Evolutionary conservation across 805 yeast genomes (phyloP).

Genomic region (Brettanomyces bruxellensis): DNA sequence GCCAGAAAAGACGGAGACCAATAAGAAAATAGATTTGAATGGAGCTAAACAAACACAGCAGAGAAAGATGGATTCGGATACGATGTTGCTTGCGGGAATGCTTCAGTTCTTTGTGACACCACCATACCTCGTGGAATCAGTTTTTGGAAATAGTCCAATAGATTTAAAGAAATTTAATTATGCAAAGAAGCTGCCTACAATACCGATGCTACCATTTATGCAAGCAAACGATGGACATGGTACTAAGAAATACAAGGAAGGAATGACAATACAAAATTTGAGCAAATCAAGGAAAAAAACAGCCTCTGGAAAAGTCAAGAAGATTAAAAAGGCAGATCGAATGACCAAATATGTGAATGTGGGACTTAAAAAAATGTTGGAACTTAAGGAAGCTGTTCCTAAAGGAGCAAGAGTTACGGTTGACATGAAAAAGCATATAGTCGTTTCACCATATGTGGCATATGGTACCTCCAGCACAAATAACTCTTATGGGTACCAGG

Average conservation of each 20-base stretch:
- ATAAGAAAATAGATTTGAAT: slow-evolving; percentile 5
- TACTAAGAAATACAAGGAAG: slow-evolving; percentile 43
- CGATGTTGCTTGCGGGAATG: slow-evolving; percentile 55
- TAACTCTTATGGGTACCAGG: slow-evolving; percentile 63
- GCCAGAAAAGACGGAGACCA: slow-evolving; percentile 6
- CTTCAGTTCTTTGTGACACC: slow-evolving; percentile 82
- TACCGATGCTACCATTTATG: slow-evolving; percentile 72
- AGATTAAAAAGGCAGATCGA: slow-evolving; percentile 39
- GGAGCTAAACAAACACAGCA: slow-evolving; percentile 1
- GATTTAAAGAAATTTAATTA: slow-evolving; percentile 27
- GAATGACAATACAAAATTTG: slow-evolving; percentile 41
- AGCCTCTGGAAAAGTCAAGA: slow-evolving; percentile 28
- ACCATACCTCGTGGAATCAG: slow-evolving; percentile 59
- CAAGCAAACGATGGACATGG: slow-evolving; percentile 27
- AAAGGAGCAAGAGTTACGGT: slow-evolving; percentile 76
- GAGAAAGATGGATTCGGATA: slow-evolving; percentile 15
- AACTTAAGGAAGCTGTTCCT: slow-evolving; percentile 59
- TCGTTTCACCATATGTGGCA: slow-evolving; percentile 66
- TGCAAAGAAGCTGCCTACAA: slow-evolving; percentile 63
- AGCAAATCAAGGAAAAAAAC: slow-evolving; percentile 30
- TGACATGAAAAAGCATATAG: slow-evolving; percentile 47
- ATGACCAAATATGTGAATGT: slow-evolving; percentile 70
- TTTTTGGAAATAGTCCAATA: slow-evolving; percentile 31
- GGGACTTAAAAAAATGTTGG: slow-evolving; percentile 53
- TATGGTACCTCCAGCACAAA: slow-evolving; percentile 56